phyloP scores from a whole-genome alignment of 108 stramenopile genomes.

The Chaetoceros muelleri region DNA sequence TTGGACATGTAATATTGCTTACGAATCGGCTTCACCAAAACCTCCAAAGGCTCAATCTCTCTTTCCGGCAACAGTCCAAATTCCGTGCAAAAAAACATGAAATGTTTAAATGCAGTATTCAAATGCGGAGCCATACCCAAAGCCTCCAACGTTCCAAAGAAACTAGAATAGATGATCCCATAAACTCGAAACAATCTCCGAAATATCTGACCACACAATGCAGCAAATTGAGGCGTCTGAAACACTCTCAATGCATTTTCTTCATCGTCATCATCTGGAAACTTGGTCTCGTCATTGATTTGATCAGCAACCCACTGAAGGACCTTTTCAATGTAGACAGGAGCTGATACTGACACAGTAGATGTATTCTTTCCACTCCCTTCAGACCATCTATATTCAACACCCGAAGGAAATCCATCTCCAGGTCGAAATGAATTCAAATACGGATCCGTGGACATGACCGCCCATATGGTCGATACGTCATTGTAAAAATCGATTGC shows the following conservation, averaged over 20 bases:
- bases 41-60: constrained; percentile 82
- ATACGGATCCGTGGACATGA: constrained; percentile 83
- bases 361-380: constrained; percentile 34
- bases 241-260: constrained; percentile 72
- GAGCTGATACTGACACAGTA: constrained; percentile 68
- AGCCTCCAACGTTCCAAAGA: constrained; percentile 84
- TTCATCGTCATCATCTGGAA: constrained; percentile 87
- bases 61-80: constrained; percentile 82
- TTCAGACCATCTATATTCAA: constrained; percentile 82
- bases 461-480: constrained; percentile 81
- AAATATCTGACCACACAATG: constrained; percentile 81
- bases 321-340: constrained; percentile 81
- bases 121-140: constrained; percentile 85
- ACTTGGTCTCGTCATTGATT: constrained; percentile 82
- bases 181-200: constrained; percentile 82
- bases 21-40: constrained; percentile 79
- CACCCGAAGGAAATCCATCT: constrained; percentile 84
- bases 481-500: constrained; percentile 91
- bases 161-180: constrained; percentile 81
- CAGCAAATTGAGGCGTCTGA: constrained; percentile 81
- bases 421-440: constrained; percentile 76
- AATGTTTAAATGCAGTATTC: constrained; percentile 89
- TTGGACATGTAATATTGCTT: constrained; percentile 79
- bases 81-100: constrained; percentile 89
- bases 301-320: constrained; percentile 83